These are phyloP conservation scores for Populus simonii DNA, from an alignment of 345 rosid species.

Conservation along the genomic window DNA sequence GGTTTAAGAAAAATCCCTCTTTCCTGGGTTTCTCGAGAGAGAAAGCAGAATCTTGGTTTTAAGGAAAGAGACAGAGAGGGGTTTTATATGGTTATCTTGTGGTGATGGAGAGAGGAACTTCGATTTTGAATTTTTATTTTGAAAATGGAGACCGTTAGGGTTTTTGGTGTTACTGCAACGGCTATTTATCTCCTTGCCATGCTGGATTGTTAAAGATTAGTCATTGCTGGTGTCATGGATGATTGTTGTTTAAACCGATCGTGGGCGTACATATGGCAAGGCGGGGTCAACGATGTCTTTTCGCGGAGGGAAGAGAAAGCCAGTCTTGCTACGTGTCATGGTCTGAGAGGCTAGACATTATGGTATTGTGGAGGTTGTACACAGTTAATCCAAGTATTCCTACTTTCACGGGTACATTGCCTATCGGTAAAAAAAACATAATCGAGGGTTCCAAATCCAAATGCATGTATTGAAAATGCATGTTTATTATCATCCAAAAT, in stretches of 20 bases:
- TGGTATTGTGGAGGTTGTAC: too few relatives aligned
- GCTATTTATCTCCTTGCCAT: background rate
- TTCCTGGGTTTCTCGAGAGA: background rate
- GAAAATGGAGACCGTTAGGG: slow-evolving; percentile 44
- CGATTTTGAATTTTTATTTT: slow-evolving; percentile 36
- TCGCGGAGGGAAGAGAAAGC: too few relatives aligned
- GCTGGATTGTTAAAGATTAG: background rate
- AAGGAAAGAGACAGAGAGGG: background rate
- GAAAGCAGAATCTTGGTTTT: background rate
- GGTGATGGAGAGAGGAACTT: background rate
- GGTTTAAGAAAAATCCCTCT: background rate
- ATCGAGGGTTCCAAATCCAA: too few relatives aligned
- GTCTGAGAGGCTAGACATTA: background rate
- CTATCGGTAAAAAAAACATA: too few relatives aligned
- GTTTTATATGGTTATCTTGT: background rate
- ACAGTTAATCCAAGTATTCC: too few relatives aligned
- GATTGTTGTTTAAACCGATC: background rate
- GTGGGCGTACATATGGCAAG: background rate
- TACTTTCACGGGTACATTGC: too few relatives aligned
- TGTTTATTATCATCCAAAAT: too few relatives aligned
- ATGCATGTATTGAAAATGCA: too few relatives aligned
- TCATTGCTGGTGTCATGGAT: background rate
- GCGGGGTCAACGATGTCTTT: background rate
- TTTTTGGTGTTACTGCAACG: slow-evolving; percentile 16
- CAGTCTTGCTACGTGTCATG: background rate